These are phyloP conservation scores for Aquilaria agallochum DNA, from an alignment of 441 rosid genomes.

Conservation along the genomic window DNA sequence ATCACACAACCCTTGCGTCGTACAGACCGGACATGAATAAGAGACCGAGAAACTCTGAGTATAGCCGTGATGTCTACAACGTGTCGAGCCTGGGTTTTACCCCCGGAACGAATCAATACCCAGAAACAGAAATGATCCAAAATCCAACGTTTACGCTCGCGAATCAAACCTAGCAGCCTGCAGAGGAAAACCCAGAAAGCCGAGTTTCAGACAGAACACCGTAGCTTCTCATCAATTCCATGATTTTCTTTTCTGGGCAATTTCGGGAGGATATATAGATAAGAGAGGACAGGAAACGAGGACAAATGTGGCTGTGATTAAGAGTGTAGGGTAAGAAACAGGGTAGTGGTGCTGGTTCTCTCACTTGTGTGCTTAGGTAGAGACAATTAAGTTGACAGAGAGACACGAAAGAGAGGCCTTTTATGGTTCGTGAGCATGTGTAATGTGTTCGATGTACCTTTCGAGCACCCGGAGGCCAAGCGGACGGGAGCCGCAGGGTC, in stretches of 20 bases:
- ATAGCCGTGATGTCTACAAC: constrained; percentile 96
- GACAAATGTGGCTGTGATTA: constrained; percentile 3
- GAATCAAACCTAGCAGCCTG: not conserved
- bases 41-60: constrained; percentile 52
- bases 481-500: not conserved
- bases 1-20: constrained; percentile 85
- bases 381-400: constrained; percentile 13
- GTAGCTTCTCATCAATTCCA: no score
- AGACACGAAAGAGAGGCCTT: not conserved
- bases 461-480: not conserved
- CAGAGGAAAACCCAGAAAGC: not conserved
- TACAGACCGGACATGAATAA: constrained; percentile 68
- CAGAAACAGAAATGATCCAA: not conserved
- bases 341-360: not conserved
- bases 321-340: not conserved
- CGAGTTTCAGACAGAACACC: not conserved
- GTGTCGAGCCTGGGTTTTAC: constrained; percentile 44
- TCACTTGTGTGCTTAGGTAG: not conserved
- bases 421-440: not conserved
- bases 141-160: not conserved
- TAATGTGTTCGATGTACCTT: not conserved
- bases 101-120: constrained; percentile 14
- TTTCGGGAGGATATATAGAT: constrained; percentile 12
- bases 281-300: constrained; percentile 10
- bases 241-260: not conserved